Evolutionary conservation across 2,329 filamentous ascomycete species (phyloP).

Genomic region (Trichoderma guizhouense): DNA sequence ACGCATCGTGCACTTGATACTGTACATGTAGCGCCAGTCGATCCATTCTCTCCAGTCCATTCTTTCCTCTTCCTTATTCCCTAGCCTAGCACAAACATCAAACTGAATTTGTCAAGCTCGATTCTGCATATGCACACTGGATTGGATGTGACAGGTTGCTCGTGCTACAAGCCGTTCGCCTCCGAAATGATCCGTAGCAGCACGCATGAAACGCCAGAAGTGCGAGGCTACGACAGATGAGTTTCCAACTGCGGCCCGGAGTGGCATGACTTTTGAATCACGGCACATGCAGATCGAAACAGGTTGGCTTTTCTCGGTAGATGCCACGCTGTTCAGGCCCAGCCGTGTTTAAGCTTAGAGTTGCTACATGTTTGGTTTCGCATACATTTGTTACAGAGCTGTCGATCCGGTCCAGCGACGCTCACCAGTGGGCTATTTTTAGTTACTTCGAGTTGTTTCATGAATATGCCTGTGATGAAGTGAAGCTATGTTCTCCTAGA

Average conservation of each 20-base stretch:
- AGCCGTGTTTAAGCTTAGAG: background rate
- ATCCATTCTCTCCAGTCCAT: background rate
- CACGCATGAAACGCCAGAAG: background rate
- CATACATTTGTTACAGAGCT: background rate
- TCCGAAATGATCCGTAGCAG: background rate
- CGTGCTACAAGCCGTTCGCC: background rate
- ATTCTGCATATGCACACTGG: background rate
- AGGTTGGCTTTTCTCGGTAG: background rate
- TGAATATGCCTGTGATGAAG: background rate
- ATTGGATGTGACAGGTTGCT: background rate
- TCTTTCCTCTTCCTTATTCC: background rate
- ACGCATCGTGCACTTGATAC: background rate
- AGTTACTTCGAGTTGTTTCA: background rate
- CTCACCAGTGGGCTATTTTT: background rate
- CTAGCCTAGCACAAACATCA: background rate
- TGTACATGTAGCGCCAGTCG: background rate
- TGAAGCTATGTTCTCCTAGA: background rate
- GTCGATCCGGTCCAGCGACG: background rate
- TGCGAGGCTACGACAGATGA: background rate
- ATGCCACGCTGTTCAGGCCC: background rate
- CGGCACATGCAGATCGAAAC: background rate
- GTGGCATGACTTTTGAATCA: background rate
- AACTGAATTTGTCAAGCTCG: background rate
- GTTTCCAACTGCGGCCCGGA: background rate
- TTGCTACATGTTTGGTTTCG: background rate